Conservation (phyloP, 1,284 basidiomycete species). For the Microbotryum silenes-acaulis region DNA sequence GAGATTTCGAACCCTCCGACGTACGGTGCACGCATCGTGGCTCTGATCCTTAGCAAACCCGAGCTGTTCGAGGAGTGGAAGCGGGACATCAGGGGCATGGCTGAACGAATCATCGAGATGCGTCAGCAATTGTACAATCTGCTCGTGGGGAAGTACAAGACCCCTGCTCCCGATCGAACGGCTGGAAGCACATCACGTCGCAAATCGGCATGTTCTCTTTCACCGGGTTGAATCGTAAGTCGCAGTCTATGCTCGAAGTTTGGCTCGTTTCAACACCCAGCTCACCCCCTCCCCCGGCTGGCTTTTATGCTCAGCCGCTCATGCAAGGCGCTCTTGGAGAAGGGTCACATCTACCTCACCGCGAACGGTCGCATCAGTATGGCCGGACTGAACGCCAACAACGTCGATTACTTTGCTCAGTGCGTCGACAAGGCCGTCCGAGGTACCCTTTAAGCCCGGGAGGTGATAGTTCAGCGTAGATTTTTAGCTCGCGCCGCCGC, state of each 20-base stretch:
- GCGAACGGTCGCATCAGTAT: conserved; percentile 41
- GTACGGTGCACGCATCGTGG: conserved; percentile 80
- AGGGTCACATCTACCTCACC: conserved; percentile 82
- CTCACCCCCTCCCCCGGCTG: not conserved
- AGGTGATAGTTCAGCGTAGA: conserved; percentile 7
- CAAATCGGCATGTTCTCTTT: conserved; percentile 80
- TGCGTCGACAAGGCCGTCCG: conserved; percentile 64
- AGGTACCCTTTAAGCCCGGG: not conserved
- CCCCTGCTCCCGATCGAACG: conserved; percentile 52
- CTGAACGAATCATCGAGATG: conserved; percentile 82
- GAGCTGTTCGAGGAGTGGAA: conserved; percentile 79
- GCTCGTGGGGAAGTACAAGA: conserved; percentile 74
- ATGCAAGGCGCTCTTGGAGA: conserved; percentile 66
- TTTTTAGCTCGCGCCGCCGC: not conserved
- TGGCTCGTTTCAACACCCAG: not conserved
- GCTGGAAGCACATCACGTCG: conserved; percentile 78
- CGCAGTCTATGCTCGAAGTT: conserved; percentile 24
- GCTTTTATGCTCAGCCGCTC: conserved; percentile 41
- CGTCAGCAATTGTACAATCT: conserved; percentile 68
- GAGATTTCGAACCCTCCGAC: conserved; percentile 91
- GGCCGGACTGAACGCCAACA: conserved; percentile 73
- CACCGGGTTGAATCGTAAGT: conserved; percentile 33
- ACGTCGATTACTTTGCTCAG: conserved; percentile 68
- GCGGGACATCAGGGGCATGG: conserved; percentile 83
- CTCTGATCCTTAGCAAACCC: conserved; percentile 63